These are phyloP conservation scores for Centrapalus pauciflorus DNA, from an alignment of 129 eudicot genomes.

Conservation along the genomic window DNA sequence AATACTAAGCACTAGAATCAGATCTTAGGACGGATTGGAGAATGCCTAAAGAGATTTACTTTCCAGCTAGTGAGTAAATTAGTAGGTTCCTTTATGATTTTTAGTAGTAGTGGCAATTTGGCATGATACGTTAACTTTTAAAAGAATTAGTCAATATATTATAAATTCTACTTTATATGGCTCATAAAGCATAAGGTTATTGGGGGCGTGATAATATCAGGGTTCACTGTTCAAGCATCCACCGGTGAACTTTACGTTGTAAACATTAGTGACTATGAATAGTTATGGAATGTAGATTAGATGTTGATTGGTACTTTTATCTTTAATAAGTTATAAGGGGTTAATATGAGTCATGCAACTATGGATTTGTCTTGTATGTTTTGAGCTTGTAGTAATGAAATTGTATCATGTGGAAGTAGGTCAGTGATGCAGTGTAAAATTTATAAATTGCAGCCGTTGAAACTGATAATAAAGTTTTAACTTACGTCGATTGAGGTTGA, in stretches of 20 bases:
- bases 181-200: too few relatives aligned
- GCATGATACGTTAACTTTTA: too few relatives aligned
- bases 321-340: background rate
- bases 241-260: background rate
- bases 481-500: background rate
- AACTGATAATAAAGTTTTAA: too few relatives aligned
- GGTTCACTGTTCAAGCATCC: constrained; percentile 2
- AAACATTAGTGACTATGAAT: background rate
- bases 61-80: background rate
- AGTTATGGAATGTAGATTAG: background rate
- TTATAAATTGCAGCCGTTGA: too few relatives aligned
- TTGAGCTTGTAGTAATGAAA: background rate
- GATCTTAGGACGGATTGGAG: background rate
- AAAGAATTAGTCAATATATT: too few relatives aligned
- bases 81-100: background rate
- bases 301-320: constrained; percentile 6
- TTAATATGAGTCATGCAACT: background rate
- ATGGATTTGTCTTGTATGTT: background rate
- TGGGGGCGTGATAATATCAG: background rate
- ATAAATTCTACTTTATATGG: too few relatives aligned
- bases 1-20: background rate
- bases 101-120: background rate
- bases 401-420: background rate
- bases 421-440: background rate
- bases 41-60: background rate